Base-by-base conservation (phyloP, 2,329 filamentous ascomycete genomes). In the Rutstroemia sp. region DNA sequence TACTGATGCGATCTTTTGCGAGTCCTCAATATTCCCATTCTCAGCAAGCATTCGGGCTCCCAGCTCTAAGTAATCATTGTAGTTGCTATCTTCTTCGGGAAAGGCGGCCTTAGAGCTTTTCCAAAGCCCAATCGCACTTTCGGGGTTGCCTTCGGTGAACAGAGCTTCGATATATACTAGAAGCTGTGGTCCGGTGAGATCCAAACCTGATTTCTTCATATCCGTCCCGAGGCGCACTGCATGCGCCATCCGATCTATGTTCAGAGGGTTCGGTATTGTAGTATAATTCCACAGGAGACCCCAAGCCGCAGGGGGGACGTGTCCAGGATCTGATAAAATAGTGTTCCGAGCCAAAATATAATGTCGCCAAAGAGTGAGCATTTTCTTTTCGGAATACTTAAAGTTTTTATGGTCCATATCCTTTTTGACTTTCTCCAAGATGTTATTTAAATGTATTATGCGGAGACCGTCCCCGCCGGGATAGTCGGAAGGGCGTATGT, bases 101-200 rank as follows among this genome's bases (percentile, higher is more conserved):
- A 55, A 25, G 34, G 51, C 25, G 66, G 67, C 69, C 16, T 69
- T 62, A 42, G 75, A 60, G 52, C 73, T 73, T 55, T 64, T 53
- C 68, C 68, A 76, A 67, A 51, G 68, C 60, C 58, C 27, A 36
- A 66, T 72, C 68, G 55, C 69, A 65, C 56, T 50, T 17, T 59
- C 57, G 9, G 79, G 75, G 68, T 80, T 81, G 2, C 84, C 86
- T 42, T 79, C 77, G 5, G 83, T 73, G 61, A 87, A 85, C 42
- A 87, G 74, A 56, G 86, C 82, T 65, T 89, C 84, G 34, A 91
- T 82, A 34, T 84, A 84, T 27, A 86, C 72, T 17, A 91, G 72
- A 61, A 83, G 81, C 64, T 88, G 85, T 2, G 74, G 68, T 4
- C 77, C 75, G 12, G 71, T 75, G 52, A 91, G 71, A 1, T 73